These are phyloP conservation scores for Alternaria angustiovoidea DNA, from an alignment of 2,329 filamentous ascomycete species.

Conservation along the genomic window DNA sequence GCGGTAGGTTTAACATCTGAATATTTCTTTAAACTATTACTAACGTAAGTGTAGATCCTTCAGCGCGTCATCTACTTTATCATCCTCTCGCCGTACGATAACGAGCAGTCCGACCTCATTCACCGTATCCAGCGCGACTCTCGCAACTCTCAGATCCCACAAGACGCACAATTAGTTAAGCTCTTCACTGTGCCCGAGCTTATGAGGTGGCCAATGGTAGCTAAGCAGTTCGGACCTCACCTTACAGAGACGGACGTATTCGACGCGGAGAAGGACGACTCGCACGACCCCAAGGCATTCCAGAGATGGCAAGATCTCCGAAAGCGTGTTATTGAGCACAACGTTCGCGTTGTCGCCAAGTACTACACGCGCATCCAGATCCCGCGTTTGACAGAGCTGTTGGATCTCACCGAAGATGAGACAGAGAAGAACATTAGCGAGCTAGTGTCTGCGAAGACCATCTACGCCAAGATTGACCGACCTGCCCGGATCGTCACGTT, in stretches of 20 bases:
- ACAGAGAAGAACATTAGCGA: constrained; percentile 99
- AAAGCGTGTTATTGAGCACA: constrained; percentile 99
- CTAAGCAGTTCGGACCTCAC: constrained; percentile 86
- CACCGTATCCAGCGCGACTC: constrained; percentile 89
- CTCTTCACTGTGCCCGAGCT: constrained; percentile 95
- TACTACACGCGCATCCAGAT: constrained; percentile 99
- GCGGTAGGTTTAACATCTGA: constrained; percentile 66
- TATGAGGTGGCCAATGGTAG: constrained; percentile 97
- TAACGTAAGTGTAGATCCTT: constrained; percentile 67
- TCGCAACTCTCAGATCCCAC: constrained; percentile 78
- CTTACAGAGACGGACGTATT: constrained; percentile 92
- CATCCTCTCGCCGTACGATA: constrained; percentile 95
- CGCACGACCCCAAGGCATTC: constrained; percentile 79
- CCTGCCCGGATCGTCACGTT: constrained; percentile 93
- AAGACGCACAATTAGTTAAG: constrained; percentile 87
- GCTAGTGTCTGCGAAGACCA: constrained; percentile 95
- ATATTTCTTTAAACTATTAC: constrained; percentile 20
- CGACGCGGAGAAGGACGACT: constrained; percentile 69
- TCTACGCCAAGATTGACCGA: constrained; percentile 96
- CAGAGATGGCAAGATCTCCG: constrained; percentile 92
- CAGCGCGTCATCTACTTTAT: constrained; percentile 98
- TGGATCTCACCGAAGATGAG: constrained; percentile 93
- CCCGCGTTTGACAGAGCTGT: constrained; percentile 84
- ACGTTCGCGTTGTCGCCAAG: constrained; percentile 95
- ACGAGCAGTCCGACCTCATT: constrained; percentile 96